Conservation (phyloP, 208 protist genomes). For the Acanthamoeba rhysodes region DNA sequence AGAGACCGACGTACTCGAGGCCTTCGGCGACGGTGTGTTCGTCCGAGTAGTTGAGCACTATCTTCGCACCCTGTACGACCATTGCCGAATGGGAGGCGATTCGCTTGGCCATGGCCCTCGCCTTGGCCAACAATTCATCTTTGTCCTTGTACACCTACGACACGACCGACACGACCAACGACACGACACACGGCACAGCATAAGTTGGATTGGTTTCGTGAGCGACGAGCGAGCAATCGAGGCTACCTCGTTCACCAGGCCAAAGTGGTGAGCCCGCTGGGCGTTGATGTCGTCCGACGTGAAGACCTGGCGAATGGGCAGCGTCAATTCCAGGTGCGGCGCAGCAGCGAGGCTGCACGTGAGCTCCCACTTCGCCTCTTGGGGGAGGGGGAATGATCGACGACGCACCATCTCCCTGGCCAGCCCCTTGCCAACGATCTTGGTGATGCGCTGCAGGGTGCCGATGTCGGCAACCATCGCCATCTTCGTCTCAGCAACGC, state of each 20-base stretch:
- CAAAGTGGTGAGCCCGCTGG: background rate
- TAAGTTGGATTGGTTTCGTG: background rate
- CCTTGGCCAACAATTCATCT: conserved; percentile 24
- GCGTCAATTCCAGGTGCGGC: too few relatives aligned
- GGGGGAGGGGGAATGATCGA: background rate
- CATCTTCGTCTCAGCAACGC: conserved; percentile 64
- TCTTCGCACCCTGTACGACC: conserved; percentile 62
- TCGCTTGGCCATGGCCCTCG: background rate
- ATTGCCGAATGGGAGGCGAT: conserved; percentile 48
- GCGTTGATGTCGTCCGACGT: conserved; percentile 18
- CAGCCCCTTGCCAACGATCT: conserved; percentile 57
- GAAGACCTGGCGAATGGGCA: background rate
- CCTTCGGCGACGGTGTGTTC: conserved; percentile 53
- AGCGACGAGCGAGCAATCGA: background rate
- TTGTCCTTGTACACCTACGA: conserved; percentile 70
- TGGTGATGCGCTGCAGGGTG: conserved; percentile 70
- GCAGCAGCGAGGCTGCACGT: too few relatives aligned
- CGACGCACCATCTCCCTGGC: conserved; percentile 37
- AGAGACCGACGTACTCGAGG: conserved; percentile 50
- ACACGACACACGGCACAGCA: background rate
- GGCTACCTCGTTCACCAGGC: conserved; percentile 24
- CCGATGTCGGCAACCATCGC: conserved; percentile 68
- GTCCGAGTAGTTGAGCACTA: conserved; percentile 60
- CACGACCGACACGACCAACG: background rate
- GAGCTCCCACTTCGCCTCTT: too few relatives aligned